Base-by-base conservation (phyloP, 805 yeast species). In the Teunomyces kruisii region DNA sequence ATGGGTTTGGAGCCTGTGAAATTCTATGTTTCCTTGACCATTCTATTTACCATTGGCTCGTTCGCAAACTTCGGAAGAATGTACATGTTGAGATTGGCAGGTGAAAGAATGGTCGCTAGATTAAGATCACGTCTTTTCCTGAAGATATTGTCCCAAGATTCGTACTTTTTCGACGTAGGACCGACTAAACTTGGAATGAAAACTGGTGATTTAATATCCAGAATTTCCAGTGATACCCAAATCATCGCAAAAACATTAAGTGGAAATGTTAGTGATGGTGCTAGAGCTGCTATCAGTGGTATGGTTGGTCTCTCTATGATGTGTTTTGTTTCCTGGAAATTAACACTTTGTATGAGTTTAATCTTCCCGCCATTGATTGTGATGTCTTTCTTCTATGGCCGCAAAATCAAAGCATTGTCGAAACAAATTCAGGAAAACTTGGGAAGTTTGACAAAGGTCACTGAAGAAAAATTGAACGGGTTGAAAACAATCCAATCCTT, bases 211-310 rank as follows among this genome's bases (percentile, higher is more conserved):
- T 72, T 92, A 56, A 89, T 92, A 36, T 88, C 96, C 4, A 74
- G 98, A 49, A 70, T 92, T 39, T 86, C 94, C 4, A 85, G 88
- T 33, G 98, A 92, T 62, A 86, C 97, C 1, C 88, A 90, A 26
- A 81, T 92, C 36, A 95, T 92, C 10, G 79, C 96, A 6, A 81
- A 84, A 56, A 82, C 96, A 0, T 80, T 92, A 14, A 88, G 97
- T 28, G 92, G 86, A 54, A 91, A 92, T 61, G 76, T 92, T 17
- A 84, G 94, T 46, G 97, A 92, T 61, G 98, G 98, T n/a, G 75
- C 90, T 30, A 72, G 97, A 46, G 83, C 97, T 0, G 62, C 83
- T 1, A 80, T 92, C 15, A 82, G 89, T 55, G 96, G 96, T 1
- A 72, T 79, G 39, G 96, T 88, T 32, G 98, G 97, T 6, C 69